A percentile compares a stretch with the other conserved stretches of the same genome.
Evolutionary conservation across 768 basidiomycete species (phyloP).

Genomic region (Boletellus ananiceps): DNA sequence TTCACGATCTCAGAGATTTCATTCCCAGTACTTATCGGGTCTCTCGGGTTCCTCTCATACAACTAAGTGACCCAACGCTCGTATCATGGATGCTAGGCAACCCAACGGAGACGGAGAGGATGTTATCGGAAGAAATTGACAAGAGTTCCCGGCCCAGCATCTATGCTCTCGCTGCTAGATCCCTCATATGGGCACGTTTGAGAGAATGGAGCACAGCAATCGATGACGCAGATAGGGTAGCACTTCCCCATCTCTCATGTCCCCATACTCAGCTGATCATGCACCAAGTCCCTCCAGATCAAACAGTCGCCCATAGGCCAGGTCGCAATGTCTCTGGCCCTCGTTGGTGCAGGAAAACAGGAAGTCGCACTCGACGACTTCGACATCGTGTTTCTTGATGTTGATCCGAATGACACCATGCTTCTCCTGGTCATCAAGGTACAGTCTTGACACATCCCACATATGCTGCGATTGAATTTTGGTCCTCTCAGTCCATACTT

Average conservation of each 20-base stretch:
- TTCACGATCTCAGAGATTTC: background rate
- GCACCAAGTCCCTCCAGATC: background rate
- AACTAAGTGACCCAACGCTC: background rate
- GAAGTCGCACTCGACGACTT: slow-evolving; percentile 1
- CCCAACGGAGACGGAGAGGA: background rate
- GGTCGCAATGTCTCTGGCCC: slow-evolving; percentile 1
- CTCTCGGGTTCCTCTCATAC: background rate
- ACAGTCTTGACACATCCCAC: no score
- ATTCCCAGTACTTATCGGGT: slow-evolving; percentile 1
- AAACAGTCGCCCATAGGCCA: background rate
- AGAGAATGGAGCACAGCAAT: background rate
- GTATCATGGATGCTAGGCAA: background rate
- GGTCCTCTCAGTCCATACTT: background rate
- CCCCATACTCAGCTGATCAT: background rate
- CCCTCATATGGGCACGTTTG: background rate
- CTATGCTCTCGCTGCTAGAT: background rate
- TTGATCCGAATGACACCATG: background rate
- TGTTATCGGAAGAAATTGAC: background rate
- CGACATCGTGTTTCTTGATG: background rate
- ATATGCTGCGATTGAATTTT: background rate
- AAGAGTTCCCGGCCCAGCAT: background rate
- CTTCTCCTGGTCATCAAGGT: slow-evolving; percentile 2
- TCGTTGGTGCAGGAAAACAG: background rate
- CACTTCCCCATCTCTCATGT: no score
- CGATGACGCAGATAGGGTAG: background rate